Evolutionary conservation across 2,329 filamentous ascomycete genomes (phyloP).

Genomic region (Ascochyta clinopodiicola): DNA sequence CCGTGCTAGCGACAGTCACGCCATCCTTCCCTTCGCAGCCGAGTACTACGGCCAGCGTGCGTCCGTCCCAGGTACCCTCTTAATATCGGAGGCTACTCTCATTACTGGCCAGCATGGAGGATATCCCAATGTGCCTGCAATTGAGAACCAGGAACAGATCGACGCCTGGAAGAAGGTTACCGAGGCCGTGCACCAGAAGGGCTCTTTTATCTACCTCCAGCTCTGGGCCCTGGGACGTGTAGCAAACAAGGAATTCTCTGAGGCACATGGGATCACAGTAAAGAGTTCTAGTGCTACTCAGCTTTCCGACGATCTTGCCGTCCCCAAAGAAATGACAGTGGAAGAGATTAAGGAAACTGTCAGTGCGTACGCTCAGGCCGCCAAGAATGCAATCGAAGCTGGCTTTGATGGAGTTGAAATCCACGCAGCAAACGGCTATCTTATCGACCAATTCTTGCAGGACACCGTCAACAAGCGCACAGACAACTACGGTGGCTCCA

Average conservation of each 20-base stretch:
- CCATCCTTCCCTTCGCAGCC: constrained; percentile 50
- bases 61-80: constrained; percentile 60
- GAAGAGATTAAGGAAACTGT: constrained; percentile 50
- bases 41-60: constrained; percentile 64
- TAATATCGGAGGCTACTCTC: constrained; percentile 66
- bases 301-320: constrained; percentile 52
- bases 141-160: constrained; percentile 58
- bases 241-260: constrained; percentile 50
- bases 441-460: constrained; percentile 71
- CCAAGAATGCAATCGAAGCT: constrained; percentile 56
- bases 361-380: constrained; percentile 50
- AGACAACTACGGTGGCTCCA: constrained; percentile 56
- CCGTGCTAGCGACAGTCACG: constrained; percentile 56
- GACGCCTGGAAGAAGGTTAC: constrained; percentile 67
- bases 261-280: constrained; percentile 45
- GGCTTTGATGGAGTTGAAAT: constrained; percentile 69
- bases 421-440: constrained; percentile 68
- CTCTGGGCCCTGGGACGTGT: constrained; percentile 68
- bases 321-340: constrained; percentile 47
- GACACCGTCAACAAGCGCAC: constrained; percentile 62
- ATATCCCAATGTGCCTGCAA: constrained; percentile 62
- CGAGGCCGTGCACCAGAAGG: constrained; percentile 68
- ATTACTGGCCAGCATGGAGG: constrained; percentile 57
- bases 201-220: constrained; percentile 66
- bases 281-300: constrained; percentile 42